Evolutionary conservation across 2,329 filamentous ascomycete genomes (phyloP).

Genomic region (Colletotrichum plurivorum): DNA sequence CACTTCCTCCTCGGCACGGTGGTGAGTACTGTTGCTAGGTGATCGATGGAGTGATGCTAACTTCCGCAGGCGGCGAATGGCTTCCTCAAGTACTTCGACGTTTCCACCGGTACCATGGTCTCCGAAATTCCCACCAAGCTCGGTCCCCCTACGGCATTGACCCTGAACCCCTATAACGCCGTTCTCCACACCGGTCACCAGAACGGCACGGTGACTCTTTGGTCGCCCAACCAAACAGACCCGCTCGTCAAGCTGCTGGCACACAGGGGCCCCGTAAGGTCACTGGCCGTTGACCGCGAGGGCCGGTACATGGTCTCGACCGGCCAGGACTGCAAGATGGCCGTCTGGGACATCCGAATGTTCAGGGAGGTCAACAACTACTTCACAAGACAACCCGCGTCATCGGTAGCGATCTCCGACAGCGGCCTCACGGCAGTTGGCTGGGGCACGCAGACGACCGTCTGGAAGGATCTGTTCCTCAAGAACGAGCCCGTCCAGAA

Average conservation of each 20-base stretch:
- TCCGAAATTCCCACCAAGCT: slow-evolving; percentile 88
- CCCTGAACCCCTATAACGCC: slow-evolving; percentile 93
- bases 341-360: slow-evolving; percentile 96
- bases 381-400: slow-evolving; percentile 84
- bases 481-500: slow-evolving; percentile 79
- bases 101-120: slow-evolving; percentile 91
- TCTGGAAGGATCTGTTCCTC: slow-evolving; percentile 93
- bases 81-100: slow-evolving; percentile 93
- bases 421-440: slow-evolving; percentile 89
- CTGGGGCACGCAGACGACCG: slow-evolving; percentile 88
- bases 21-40: slow-evolving; percentile 62
- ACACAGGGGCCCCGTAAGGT: slow-evolving; percentile 89
- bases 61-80: slow-evolving; percentile 78
- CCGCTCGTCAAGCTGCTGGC: slow-evolving; percentile 92
- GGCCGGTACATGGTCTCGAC: slow-evolving; percentile 96
- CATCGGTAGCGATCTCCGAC: slow-evolving; percentile 90
- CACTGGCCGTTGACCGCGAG: slow-evolving; percentile 87
- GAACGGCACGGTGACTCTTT: slow-evolving; percentile 93
- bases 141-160: slow-evolving; percentile 85
- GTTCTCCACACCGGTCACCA: slow-evolving; percentile 94
- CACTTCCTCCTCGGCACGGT: slow-evolving; percentile 94
- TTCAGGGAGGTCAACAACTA: slow-evolving; percentile 95
- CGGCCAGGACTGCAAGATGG: slow-evolving; percentile 91
- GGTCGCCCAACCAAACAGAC: slow-evolving; percentile 92
- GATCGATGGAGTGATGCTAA: slow-evolving; percentile 39